Percentiles rank a stretch among this genome's conserved stretches.
These are phyloP conservation scores for Talaromyces sp. DNA, from an alignment of 2,329 filamentous ascomycete species.

Conservation along the genomic window DNA sequence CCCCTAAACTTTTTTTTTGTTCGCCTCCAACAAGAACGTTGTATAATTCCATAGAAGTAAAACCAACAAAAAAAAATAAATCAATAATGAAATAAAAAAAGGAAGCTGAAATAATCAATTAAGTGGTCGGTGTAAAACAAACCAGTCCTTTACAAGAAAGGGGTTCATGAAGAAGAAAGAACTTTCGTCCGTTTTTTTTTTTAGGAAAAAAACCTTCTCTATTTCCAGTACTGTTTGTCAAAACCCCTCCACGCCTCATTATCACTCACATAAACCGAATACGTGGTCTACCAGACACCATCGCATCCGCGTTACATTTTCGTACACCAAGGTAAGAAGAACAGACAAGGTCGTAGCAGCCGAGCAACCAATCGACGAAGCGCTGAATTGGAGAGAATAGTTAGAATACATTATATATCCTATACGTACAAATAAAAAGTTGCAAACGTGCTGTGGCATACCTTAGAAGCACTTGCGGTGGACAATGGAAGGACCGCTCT, in stretches of 20 bases:
- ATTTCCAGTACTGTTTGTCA: conserved; percentile 18
- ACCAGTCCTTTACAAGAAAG: conserved; percentile 1
- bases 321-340: conserved; percentile 38
- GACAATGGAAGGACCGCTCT: conserved; percentile 98
- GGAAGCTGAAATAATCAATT: neutral
- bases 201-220: conserved; percentile 27
- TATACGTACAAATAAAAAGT: neutral
- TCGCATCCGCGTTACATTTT: conserved; percentile 33
- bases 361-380: conserved; percentile 21
- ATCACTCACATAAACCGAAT: conserved; percentile 23
- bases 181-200: conserved; percentile 8
- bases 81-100: neutral
- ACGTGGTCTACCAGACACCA: conserved; percentile 25
- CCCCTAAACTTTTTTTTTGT: neutral
- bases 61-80: neutral
- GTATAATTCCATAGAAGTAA: neutral
- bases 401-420: neutral
- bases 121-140: neutral
- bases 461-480: conserved; percentile 99
- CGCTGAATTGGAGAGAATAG: conserved; percentile 5
- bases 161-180: neutral
- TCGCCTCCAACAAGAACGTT: neutral
- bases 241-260: conserved; percentile 9
- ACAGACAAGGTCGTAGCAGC: conserved; percentile 23
- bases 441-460: conserved; percentile 13